phyloP scores from a whole-genome alignment of 805 yeast species.

The Metschnikowia cubensis region DNA sequence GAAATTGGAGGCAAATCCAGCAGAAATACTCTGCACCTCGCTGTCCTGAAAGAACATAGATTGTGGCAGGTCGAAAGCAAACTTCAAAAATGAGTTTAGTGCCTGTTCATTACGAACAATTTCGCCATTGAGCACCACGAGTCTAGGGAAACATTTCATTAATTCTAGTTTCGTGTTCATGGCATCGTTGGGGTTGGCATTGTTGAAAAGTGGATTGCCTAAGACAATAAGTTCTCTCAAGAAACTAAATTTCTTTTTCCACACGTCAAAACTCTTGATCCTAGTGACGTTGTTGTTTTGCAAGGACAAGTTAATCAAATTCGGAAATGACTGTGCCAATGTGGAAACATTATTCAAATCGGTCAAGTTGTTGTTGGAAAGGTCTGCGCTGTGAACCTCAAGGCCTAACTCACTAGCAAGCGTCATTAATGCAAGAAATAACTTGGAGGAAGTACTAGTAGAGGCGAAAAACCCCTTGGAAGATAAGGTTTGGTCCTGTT shows the following conservation, averaged over 20 bases:
- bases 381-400: slow-evolving; percentile 68
- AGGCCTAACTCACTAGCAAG: slow-evolving; percentile 54
- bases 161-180: slow-evolving; percentile 56
- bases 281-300: slow-evolving; percentile 67
- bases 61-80: slow-evolving; percentile 54
- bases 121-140: slow-evolving; percentile 74
- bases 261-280: slow-evolving; percentile 59
- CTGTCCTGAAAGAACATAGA: slow-evolving; percentile 78
- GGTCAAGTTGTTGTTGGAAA: slow-evolving; percentile 55
- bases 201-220: slow-evolving; percentile 69
- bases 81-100: slow-evolving; percentile 45
- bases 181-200: slow-evolving; percentile 24
- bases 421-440: slow-evolving; percentile 87
- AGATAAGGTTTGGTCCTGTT: slow-evolving; percentile 57
- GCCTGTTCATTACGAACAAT: slow-evolving; percentile 70
- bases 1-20: slow-evolving; percentile 74
- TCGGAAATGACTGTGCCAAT: slow-evolving; percentile 71
- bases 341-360: slow-evolving; percentile 60
- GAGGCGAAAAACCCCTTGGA: slow-evolving; percentile 63
- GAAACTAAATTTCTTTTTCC: slow-evolving; percentile 70
- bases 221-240: slow-evolving; percentile 73
- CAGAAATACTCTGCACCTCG: slow-evolving; percentile 64
- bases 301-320: slow-evolving; percentile 71
- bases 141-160: slow-evolving; percentile 70
- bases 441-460: slow-evolving; percentile 63